Evolutionary conservation across 176 grass and related monocot genomes (phyloP).

Genomic region (Coix lacrymajobi): DNA sequence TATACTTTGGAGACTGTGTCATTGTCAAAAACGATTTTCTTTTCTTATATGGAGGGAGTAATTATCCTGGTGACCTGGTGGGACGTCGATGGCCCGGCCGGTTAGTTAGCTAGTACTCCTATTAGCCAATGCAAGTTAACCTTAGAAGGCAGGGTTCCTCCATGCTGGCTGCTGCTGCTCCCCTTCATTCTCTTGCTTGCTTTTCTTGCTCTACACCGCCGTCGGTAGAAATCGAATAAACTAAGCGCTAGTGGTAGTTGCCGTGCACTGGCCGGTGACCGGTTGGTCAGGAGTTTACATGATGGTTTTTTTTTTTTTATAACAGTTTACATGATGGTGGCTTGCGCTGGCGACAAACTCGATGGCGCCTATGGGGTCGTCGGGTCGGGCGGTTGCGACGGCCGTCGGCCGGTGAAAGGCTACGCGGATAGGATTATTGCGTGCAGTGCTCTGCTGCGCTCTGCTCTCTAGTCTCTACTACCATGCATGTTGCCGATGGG

Average conservation of each 20-base stretch:
- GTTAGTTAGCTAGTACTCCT: neutral
- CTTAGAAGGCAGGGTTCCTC: slow-evolving; percentile 22
- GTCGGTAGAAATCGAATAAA: neutral
- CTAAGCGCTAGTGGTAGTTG: neutral
- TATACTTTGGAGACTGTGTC: too few species aligned
- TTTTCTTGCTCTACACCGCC: neutral
- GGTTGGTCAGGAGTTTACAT: neutral
- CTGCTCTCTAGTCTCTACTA: too few species aligned
- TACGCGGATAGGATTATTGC: neutral
- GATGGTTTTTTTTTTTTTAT: too few species aligned
- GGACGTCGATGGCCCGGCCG: neutral
- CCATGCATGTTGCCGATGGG: neutral
- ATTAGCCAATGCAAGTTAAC: neutral
- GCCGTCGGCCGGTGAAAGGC: slow-evolving; percentile 14
- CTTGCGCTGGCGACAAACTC: neutral
- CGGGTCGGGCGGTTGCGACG: neutral
- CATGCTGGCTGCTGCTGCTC: neutral
- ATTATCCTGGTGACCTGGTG: too few species aligned
- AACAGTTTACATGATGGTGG: too few species aligned
- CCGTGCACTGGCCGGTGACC: neutral
- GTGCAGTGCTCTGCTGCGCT: neutral
- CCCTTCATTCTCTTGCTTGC: neutral
- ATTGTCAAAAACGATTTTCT: too few species aligned
- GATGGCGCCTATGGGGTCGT: neutral
- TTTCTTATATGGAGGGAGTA: too few species aligned